Base-by-base conservation (phyloP, 1,284 basidiomycete genomes). In the Rhodofomes roseus region DNA sequence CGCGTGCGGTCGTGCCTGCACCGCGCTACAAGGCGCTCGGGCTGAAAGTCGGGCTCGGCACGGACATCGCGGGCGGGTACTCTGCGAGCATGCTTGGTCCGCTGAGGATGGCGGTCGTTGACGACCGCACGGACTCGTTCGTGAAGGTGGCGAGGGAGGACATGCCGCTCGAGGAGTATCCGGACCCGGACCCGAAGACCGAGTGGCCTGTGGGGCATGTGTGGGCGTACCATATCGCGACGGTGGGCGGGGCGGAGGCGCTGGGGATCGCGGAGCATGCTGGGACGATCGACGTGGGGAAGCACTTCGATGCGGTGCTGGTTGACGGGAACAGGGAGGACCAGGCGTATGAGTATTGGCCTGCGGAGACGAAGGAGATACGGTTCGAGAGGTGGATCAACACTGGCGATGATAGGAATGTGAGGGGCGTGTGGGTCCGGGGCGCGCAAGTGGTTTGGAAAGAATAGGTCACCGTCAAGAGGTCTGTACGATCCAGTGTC, bases 41-140 rank as follows among this genome's bases (percentile, higher is more conserved):
- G 0, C 82, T 92, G 25, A 81, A 79, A 43, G 82, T 94, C 16
- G 92, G 92, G 0, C 79, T 95, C 1, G 92, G 92, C 1, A 86
- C 86, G 20, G 93, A 95, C 66, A 77, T 94, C 46, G 91, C 90
- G 0, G 92, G 92, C 3, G 92, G 93, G 4, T 94, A 95, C 70
- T 31, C n/a, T 16, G 50, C 50, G 50, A 51, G 29, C 31, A 51
- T 52, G 50, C 31, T 52, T 1, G 50, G 27, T 6, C 31, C 27
- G 2, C 29, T 52, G 50, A 9, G 50, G 27, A 34, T 34, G 50
- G 50, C 27, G 50, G 50, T 36, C 9, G 50, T 34, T 2, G 46
- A 31, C n/a, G 46, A 50, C 29, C 46, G 46, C 11, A 31, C 29
- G 16, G 50, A 51, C 29, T 51, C 50, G 14, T 36, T 34, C 25